Evolutionary conservation across 495 filamentous ascomycete species (phyloP), one percentile per base, ranked within the genome.

Genomic region (Aspergillus nanangensis): DNA sequence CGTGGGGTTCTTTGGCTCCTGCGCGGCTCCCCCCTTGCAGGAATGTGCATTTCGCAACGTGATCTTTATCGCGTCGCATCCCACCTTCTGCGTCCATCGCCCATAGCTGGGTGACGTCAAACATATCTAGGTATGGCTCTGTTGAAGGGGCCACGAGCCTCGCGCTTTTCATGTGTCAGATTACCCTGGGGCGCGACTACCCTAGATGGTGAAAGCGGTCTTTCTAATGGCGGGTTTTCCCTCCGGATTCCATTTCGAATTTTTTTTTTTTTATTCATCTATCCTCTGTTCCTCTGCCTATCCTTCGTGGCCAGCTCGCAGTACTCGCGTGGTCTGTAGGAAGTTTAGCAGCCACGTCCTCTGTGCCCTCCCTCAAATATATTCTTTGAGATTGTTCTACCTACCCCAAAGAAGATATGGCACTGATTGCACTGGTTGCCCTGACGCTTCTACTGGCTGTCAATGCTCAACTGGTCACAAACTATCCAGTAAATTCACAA

Each of bases 401-500:
- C 33, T 38, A 54, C 41, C 42, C 41, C 36, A 45, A 37, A 22
- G 29, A 45, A 48, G 51, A 48, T 38, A 67, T 68, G 67, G 61
- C 65, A 42, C 46, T 57, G 35, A 42, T 66, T 31, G 48, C 58
- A 19, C 23, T 67, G 36, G 47, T 62, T 20, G 27, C 65, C 24
- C 45, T 73, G 54, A 48, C 54, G 24, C 44, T 75, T 14, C 41
- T 70, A 20, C 52, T 61, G 40, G 50, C 48, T 24, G 67, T 70
- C 14, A 50, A 57, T 39, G 79, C 78, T 35, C 61, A 57, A 38
- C 71, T 76, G 42, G 48, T 59, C 44, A 68, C 83, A 39, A 77
- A 77, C 27, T 84, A 88, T 41, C 85, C 85, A 0, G 73, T 91
- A 51, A 89, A 90, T 61, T 75, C 85, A 4, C 87, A 93, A 57